Base-by-base conservation (phyloP, 2,329 filamentous ascomycete genomes). In the Coccinonectria pachysandricola region DNA sequence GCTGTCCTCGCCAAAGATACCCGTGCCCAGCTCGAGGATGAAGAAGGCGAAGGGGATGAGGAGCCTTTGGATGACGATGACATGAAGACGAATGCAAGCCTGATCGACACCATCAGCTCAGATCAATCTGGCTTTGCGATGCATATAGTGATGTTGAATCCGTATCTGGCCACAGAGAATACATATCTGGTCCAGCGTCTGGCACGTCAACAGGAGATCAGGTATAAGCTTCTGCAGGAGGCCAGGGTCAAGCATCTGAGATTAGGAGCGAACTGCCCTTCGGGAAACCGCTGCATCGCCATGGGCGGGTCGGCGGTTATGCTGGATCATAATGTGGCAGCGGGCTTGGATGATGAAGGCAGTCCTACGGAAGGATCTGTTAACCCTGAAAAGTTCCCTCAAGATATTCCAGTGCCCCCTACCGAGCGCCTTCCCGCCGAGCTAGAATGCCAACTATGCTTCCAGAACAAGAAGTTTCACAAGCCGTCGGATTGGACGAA, bases 401-500 rank as follows among this genome's bases (percentile, higher is more conserved):
- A 59, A 4, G 83, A 85, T 12, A 85, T 94, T 5, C 85, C 84
- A 6, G 70, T 84, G 54, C 87, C 87, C 5, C 85, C 84, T 2
- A 79, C 84, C 3, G 68, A 63, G 31, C 70, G 71, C 10, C 65
- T 95, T 6, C 87, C 87, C 1, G 84, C 86, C 4, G 77, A 88
- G 46, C 88, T 94, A 35, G 87, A 95, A 58, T 95, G 87, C 42
- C 79, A 81, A 19, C 62, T 94, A 12, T 94, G 87, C 57, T 94
- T 84, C 59, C 74, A 78, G 41, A 69, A 76, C 27, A 93, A 91
- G 62, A 84, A 76, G 44, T 86, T 91, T 43, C 73, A 78, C 43
- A 94, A 94, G 53, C 87, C 86, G 10, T 94, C 86, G 0, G 87
- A 95, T 54, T 95, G 87, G 87, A 93, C 86, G 2, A 94, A 95